phyloP scores from a whole-genome alignment of 164 flowering plant species.

The Chloranthus sessilifolius region DNA sequence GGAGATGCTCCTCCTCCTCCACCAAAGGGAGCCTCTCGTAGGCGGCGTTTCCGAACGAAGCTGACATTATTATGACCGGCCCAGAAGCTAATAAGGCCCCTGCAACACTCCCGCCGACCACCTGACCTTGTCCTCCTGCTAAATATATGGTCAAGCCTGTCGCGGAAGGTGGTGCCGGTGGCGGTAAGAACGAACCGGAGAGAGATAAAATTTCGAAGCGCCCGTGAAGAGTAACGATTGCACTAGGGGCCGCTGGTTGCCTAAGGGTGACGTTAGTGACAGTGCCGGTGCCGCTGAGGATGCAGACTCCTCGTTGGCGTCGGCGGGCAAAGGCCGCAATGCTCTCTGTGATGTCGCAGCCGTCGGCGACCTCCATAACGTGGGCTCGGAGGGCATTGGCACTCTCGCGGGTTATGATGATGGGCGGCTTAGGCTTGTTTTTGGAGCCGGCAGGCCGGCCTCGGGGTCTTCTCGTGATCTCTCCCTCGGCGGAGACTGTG shows the following conservation, averaged over 20 bases:
- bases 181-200: constrained; percentile 79
- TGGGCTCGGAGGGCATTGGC: constrained; percentile 87
- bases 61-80: constrained; percentile 86
- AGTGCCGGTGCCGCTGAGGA: constrained; percentile 73
- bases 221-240: constrained; percentile 69
- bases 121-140: constrained; percentile 91
- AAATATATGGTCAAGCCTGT: constrained; percentile 69
- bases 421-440: constrained; percentile 92
- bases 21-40: constrained; percentile 86
- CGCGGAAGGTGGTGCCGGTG: constrained; percentile 88
- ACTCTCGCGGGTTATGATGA: constrained; percentile 83
- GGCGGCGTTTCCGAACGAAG: constrained; percentile 88
- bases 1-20: constrained; percentile 40
- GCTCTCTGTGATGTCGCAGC: constrained; percentile 67
- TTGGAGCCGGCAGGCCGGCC: constrained; percentile 90
- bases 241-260: constrained; percentile 68
- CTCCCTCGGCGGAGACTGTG: constrained; percentile 28
- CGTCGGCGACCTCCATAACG: constrained; percentile 79
- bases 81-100: constrained; percentile 78
- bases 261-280: constrained; percentile 73
- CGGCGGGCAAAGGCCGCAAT: constrained; percentile 63
- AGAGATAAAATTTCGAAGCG: constrained; percentile 84
- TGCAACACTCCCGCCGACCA: constrained; percentile 79
- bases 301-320: constrained; percentile 75
- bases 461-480: constrained; percentile 53